phyloP scores from a whole-genome alignment of 129 eudicot genomes.

The Escallonia rubra region DNA sequence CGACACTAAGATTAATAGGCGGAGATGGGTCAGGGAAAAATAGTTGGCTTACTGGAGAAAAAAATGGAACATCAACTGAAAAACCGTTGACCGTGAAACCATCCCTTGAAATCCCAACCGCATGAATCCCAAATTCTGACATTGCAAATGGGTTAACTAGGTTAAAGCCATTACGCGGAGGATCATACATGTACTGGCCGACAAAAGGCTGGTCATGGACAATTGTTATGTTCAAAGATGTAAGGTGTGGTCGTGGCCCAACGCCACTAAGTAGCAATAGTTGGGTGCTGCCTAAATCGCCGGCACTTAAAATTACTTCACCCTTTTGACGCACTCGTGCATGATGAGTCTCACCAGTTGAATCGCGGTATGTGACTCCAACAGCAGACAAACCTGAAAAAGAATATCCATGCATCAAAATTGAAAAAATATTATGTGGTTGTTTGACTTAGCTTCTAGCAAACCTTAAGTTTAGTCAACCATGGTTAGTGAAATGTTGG shows the following conservation, averaged over 20 bases:
- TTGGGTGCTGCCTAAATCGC: background rate
- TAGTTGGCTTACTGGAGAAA: constrained; percentile 7
- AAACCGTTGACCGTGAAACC: constrained; percentile 7
- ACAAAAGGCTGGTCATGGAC: constrained; percentile 19
- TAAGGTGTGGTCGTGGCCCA: too few relatives aligned
- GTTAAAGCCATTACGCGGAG: constrained; percentile 12
- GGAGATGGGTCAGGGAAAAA: constrained; percentile 9
- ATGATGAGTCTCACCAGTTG: background rate
- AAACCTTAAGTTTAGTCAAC: too few relatives aligned
- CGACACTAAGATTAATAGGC: too few relatives aligned
- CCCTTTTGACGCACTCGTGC: background rate
- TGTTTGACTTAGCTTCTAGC: too few relatives aligned
- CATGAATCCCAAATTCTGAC: constrained; percentile 5
- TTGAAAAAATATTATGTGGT: background rate
- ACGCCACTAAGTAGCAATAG: constrained; percentile 14
- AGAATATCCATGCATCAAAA: background rate
- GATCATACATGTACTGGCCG: constrained; percentile 26
- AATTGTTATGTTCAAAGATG: constrained; percentile 5
- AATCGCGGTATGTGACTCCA: constrained; percentile 29
- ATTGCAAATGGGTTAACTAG: constrained; percentile 5
- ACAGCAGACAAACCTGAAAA: constrained; percentile 10
- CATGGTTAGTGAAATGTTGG: too few relatives aligned
- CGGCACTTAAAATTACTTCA: background rate
- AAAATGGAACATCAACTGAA: background rate
- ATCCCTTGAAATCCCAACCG: constrained; percentile 17